Base-by-base conservation (phyloP, 1,139 yeast genomes). In the Schwanniomyces etchellsii region DNA sequence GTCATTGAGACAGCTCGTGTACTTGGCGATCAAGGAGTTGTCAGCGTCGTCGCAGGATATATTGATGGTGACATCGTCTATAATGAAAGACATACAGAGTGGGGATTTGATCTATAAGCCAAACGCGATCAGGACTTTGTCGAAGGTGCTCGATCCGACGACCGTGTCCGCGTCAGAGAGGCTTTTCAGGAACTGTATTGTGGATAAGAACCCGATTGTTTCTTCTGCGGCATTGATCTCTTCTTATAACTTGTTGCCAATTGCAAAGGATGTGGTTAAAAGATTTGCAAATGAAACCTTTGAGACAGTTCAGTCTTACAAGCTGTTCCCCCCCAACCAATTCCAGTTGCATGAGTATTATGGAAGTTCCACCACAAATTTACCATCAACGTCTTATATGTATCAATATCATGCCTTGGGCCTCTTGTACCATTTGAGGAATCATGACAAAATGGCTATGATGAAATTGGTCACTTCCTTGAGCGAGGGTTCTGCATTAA, bases 341-440 rank as follows among this genome's bases (percentile, higher is more conserved):
- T 74, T 69, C 45, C 63, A 62, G 55, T 47, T 68, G 30, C 80
- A 74, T 43, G 80, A 73, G 40, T 70, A 61, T 43, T 71, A 70
- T 42, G 79, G 78, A 14, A 52, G 57, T 37, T 60, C 72, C 32
- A 64, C 71, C 30, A 52, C 70, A 14, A 70, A 69, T 47, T 58
- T 74, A 38, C 82, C 86, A 30, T 63, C 74, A 11, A 77, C 86
- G 27, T 77, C 95, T 11, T 79, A 74, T 57, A 82, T 85, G 73
- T 74, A 94, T 40, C 98, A 91, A 64, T 91, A 89, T 62, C 98
- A 91, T 57, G 97, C 98, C 4, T 67, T 91, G 47, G 96, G 96
- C 15, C 70, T 91, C 48, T 65, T 93, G 47, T 89, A 88, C 55
- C 85, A 83, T 46, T 73, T 93, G 57, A 78, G 95, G 54, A 79